A percentile compares a stretch with the other conserved stretches of the same genome.
Evolutionary conservation across 108 stramenopile species (phyloP).

Genomic region (Cyclotella atomus): DNA sequence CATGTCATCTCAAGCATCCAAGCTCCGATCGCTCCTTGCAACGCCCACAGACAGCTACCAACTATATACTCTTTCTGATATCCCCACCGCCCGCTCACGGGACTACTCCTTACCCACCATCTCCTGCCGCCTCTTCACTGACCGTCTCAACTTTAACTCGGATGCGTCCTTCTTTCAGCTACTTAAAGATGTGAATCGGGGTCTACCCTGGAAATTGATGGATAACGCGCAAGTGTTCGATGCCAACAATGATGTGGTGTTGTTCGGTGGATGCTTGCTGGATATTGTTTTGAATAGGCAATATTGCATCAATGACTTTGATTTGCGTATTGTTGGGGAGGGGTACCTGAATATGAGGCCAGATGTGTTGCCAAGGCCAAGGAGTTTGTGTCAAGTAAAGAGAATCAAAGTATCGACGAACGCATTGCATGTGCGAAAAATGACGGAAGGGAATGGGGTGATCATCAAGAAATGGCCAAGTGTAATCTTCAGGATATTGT

Average conservation of each 20-base stretch:
- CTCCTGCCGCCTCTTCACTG: conserved; percentile 4
- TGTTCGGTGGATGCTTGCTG: conserved; percentile 27
- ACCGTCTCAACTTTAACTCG: conserved; percentile 20
- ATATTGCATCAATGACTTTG: conserved; percentile 21
- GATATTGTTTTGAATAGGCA: conserved; percentile 21
- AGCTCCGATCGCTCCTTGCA: conserved; percentile 18
- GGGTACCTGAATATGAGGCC: conserved; percentile 19
- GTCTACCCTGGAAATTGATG: conserved; percentile 17
- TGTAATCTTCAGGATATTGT: conserved; percentile 29
- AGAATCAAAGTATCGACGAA: conserved; percentile 21
- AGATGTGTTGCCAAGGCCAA: conserved; percentile 26
- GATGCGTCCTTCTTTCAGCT: conserved; percentile 27
- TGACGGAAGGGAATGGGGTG: not conserved
- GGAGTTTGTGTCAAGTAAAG: conserved; percentile 22
- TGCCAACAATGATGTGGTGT: conserved; percentile 2
- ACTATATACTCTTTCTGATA: conserved; percentile 18
- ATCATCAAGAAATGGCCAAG: not conserved
- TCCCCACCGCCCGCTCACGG: conserved; percentile 18
- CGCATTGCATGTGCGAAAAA: not conserved
- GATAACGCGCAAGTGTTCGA: conserved; percentile 19
- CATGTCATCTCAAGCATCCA: conserved; percentile 14
- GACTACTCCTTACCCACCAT: conserved; percentile 29
- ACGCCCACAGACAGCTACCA: not conserved
- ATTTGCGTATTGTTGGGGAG: conserved; percentile 21
- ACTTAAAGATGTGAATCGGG: conserved; percentile 19